A percentile compares a stretch with the other conserved stretches of the same genome.
These are phyloP conservation scores for Globisporangium acanthophoron DNA, from an alignment of 352 stramenopile species.

Conservation along the genomic window DNA sequence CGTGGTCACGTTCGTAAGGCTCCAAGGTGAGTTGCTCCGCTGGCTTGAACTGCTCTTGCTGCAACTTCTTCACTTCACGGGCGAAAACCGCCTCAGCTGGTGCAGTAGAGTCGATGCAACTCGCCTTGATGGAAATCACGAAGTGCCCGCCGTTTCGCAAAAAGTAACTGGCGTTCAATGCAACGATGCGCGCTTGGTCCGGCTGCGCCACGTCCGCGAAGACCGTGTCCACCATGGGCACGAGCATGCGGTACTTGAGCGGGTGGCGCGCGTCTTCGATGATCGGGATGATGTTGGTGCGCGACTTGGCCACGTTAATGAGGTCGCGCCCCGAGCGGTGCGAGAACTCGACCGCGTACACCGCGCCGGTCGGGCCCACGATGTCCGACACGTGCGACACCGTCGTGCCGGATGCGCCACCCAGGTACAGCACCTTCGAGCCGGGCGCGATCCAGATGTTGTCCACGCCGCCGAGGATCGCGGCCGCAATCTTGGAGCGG, in stretches of 20 bases:
- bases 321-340: slow-evolving; percentile 98
- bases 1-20: slow-evolving; percentile 99
- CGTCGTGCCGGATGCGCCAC: slow-evolving; percentile 97
- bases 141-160: slow-evolving; percentile 99
- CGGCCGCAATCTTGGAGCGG: slow-evolving; percentile 98
- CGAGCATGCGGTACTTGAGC: slow-evolving; percentile 98
- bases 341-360: slow-evolving; percentile 99
- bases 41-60: slow-evolving; percentile 98
- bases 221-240: slow-evolving; percentile 98
- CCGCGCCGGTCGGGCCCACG: slow-evolving; percentile 94
- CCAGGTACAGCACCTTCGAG: slow-evolving; percentile 98
- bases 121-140: slow-evolving; percentile 99
- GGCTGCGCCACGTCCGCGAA: slow-evolving; percentile 99
- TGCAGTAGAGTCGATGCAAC: slow-evolving; percentile 98
- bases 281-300: slow-evolving; percentile 99
- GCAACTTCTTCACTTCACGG: slow-evolving; percentile 96
- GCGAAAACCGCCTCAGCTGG: slow-evolving; percentile 97
- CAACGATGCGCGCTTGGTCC: slow-evolving; percentile 99
- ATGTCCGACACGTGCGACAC: slow-evolving; percentile 99
- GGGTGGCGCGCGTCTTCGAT: slow-evolving; percentile 98
- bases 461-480: slow-evolving; percentile 98
- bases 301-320: slow-evolving; percentile 98
- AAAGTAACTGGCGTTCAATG: slow-evolving; percentile 98
- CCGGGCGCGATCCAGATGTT: slow-evolving; percentile 98
- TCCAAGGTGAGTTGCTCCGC: slow-evolving; percentile 99